Evolutionary conservation across 2,329 filamentous ascomycete species (phyloP).

Genomic region (Fusarium poae): DNA sequence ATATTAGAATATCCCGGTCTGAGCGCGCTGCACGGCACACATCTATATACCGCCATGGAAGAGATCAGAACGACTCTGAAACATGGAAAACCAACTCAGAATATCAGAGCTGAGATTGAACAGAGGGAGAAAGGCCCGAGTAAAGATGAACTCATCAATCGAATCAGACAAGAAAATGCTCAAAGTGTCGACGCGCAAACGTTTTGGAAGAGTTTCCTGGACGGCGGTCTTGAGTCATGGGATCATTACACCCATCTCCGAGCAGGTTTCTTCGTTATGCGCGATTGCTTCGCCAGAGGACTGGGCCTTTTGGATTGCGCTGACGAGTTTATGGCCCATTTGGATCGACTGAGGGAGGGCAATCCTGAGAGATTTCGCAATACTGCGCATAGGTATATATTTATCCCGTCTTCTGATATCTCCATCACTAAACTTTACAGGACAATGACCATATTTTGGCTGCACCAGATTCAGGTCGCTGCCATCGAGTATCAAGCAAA

Average conservation of each 20-base stretch:
- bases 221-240: constrained; percentile 49
- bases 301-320: constrained; percentile 48
- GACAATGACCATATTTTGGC: constrained; percentile 54
- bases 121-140: constrained; percentile 25
- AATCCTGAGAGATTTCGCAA: constrained; percentile 52
- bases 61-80: constrained; percentile 37
- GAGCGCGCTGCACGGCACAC: constrained; percentile 30
- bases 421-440: constrained; percentile 5
- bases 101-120: constrained; percentile 14
- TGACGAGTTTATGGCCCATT: constrained; percentile 49
- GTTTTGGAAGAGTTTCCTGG: constrained; percentile 50
- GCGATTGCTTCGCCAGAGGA: constrained; percentile 45
- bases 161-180: constrained; percentile 18
- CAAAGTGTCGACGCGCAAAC: constrained; percentile 15
- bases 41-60: constrained; percentile 28
- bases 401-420: accelerated
- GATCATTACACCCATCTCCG: constrained; percentile 53
- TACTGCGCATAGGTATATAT: constrained; percentile 50
- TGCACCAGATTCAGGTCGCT: constrained; percentile 52
- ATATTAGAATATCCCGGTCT: constrained; percentile 47
- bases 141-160: constrained; percentile 32
- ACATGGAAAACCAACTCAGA: not conserved
- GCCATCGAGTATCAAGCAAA: constrained; percentile 45
- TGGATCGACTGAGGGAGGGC: constrained; percentile 45
- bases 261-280: constrained; percentile 51